Evolutionary conservation across 2,329 filamentous ascomycete genomes (phyloP).

Genomic region (Parasarocladium wereldwijsianum): DNA sequence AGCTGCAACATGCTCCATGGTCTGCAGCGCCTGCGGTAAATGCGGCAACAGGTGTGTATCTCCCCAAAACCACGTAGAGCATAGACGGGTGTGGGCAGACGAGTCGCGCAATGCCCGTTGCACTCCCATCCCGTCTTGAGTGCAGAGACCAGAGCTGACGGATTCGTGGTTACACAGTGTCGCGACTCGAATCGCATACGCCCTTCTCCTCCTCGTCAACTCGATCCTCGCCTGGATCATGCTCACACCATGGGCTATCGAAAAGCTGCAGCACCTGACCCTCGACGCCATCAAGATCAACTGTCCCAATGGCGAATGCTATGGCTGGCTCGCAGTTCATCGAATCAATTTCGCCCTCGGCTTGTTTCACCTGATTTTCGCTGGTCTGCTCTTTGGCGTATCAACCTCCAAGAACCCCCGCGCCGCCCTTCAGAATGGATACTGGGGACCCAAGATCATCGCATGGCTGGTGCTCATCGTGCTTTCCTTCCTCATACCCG

Average conservation of each 20-base stretch:
- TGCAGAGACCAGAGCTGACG: no score
- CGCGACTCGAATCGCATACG: conserved; percentile 92
- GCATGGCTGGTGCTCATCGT: conserved; percentile 79
- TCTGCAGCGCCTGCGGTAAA: conserved; percentile 91
- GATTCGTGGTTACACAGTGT: conserved; percentile 54
- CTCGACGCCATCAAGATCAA: conserved; percentile 93
- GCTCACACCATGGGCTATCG: conserved; percentile 96
- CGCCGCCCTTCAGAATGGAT: conserved; percentile 89
- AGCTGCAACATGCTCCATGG: conserved; percentile 88
- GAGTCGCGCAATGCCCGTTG: conserved; percentile 7
- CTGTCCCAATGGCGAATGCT: conserved; percentile 80
- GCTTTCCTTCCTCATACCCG: conserved; percentile 87
- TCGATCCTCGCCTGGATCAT: conserved; percentile 97
- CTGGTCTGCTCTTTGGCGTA: conserved; percentile 73
- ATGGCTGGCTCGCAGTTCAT: conserved; percentile 92
- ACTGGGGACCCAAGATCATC: conserved; percentile 93
- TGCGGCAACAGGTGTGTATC: conserved; percentile 71
- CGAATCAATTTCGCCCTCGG: conserved; percentile 96
- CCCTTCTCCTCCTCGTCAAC: conserved; percentile 87
- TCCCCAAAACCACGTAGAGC: background rate
- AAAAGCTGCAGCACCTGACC: conserved; percentile 82
- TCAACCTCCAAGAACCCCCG: conserved; percentile 75
- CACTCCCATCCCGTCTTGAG: no score
- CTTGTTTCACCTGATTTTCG: conserved; percentile 80
- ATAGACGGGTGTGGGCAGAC: background rate